These are phyloP conservation scores for Musa itinerans DNA, from an alignment of 176 grass and related monocot species.

Conservation along the genomic window DNA sequence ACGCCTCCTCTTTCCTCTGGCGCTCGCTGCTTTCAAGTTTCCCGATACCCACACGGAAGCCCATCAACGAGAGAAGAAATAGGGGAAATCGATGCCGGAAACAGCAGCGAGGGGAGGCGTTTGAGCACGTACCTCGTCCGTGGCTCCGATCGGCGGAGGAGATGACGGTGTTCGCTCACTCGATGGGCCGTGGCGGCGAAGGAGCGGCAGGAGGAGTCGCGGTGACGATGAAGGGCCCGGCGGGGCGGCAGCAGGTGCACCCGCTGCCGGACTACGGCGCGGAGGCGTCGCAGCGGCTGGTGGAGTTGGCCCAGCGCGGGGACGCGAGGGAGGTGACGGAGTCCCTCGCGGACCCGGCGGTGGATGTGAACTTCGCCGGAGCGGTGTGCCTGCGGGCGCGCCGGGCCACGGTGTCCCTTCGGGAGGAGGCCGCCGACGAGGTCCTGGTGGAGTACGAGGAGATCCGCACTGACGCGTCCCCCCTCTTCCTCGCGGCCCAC, in stretches of 20 bases:
- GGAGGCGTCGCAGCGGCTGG: constrained; percentile 65
- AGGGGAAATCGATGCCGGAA: constrained; percentile 2
- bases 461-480: constrained; percentile 83
- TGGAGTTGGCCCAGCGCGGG: constrained; percentile 66
- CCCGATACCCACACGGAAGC: too few species aligned
- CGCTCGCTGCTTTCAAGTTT: constrained; percentile 64
- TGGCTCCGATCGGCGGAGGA: constrained; percentile 9
- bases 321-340: constrained; percentile 41
- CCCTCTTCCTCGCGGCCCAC: constrained; percentile 93
- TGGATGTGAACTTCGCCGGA: constrained; percentile 87
- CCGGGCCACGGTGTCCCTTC: constrained; percentile 45
- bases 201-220: background rate
- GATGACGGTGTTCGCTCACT: constrained; percentile 60
- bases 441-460: constrained; percentile 48
- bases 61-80: background rate
- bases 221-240: background rate
- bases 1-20: constrained; percentile 24
- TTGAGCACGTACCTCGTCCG: background rate
- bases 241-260: constrained; percentile 52
- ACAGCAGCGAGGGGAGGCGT: background rate
- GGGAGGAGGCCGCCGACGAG: constrained; percentile 64
- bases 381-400: constrained; percentile 65
- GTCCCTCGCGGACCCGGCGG: constrained; percentile 39
- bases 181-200: constrained; percentile 15
- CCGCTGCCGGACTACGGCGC: constrained; percentile 31